Conservation (phyloP, 208 protist species). For the Trichomonas gallinae region DNA sequence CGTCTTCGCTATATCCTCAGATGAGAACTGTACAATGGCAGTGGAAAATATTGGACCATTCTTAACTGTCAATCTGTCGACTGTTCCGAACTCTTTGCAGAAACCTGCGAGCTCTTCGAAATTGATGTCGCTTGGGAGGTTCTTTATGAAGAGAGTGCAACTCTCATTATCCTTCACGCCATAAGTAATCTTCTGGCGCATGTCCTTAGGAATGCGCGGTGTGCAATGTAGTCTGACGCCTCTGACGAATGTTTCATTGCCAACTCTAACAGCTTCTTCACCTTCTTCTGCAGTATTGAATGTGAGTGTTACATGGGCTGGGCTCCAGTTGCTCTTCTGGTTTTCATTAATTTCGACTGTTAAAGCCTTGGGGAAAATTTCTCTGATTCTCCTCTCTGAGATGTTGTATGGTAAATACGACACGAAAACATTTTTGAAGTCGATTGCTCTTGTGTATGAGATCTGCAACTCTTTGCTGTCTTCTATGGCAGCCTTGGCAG, state of each 20-base stretch:
- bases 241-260: not conserved
- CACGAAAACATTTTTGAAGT: not conserved
- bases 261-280: not conserved
- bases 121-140: not conserved
- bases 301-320: not conserved
- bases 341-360: not conserved
- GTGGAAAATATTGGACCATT: not conserved
- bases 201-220: not conserved
- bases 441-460: not conserved
- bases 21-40: not conserved
- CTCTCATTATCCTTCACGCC: not conserved
- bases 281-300: not conserved
- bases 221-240: not conserved
- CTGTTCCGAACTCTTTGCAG: not conserved
- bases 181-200: not conserved
- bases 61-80: not conserved
- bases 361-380: not conserved
- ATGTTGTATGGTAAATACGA: not conserved
- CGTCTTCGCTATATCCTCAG: not conserved
- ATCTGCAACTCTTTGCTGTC: not conserved
- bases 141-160: not conserved
- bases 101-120: not conserved
- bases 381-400: not conserved
- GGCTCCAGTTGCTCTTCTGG: not conserved
- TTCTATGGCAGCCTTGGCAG: not conserved